These are phyloP conservation scores for Dipodascus albidus DNA, from an alignment of 805 yeast genomes.

Conservation along the genomic window DNA sequence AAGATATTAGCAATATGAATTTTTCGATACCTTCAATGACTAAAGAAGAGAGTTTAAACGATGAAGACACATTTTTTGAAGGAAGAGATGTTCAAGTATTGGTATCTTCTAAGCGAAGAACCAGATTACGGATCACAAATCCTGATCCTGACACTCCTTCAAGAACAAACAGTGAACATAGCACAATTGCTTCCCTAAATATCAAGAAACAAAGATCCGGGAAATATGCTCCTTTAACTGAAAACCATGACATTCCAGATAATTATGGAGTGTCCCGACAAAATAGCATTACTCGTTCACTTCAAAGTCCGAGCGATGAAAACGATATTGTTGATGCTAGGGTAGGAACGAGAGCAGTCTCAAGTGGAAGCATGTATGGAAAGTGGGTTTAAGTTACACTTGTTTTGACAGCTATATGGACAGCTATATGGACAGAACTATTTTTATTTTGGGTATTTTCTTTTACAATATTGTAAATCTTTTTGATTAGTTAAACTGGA, in stretches of 20 bases:
- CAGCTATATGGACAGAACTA: not conserved
- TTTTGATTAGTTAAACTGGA: no score
- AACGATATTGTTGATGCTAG: not conserved
- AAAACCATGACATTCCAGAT: not conserved
- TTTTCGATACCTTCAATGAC: slow-evolving; percentile 1
- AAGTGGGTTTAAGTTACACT: not conserved
- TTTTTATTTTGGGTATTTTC: not conserved
- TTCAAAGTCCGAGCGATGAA: not conserved
- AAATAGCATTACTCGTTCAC: not conserved
- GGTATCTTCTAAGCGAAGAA: slow-evolving; percentile 53
- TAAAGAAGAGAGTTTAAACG: slow-evolving; percentile 14
- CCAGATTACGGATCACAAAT: slow-evolving; percentile 48
- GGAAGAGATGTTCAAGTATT: slow-evolving; percentile 59
- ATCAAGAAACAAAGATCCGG: not conserved
- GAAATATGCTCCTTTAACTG: not conserved
- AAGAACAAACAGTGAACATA: not conserved
- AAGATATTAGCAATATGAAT: slow-evolving; percentile 6
- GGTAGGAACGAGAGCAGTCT: not conserved
- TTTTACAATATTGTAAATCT: not conserved
- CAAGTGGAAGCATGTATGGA: not conserved
- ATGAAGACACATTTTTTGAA: slow-evolving; percentile 33
- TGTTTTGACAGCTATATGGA: not conserved
- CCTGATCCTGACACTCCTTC: slow-evolving; percentile 33
- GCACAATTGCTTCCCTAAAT: not conserved
- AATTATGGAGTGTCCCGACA: not conserved